These are phyloP conservation scores for Solanum hybrid DNA, from an alignment of 305 asterid genomes.

Conservation along the genomic window DNA sequence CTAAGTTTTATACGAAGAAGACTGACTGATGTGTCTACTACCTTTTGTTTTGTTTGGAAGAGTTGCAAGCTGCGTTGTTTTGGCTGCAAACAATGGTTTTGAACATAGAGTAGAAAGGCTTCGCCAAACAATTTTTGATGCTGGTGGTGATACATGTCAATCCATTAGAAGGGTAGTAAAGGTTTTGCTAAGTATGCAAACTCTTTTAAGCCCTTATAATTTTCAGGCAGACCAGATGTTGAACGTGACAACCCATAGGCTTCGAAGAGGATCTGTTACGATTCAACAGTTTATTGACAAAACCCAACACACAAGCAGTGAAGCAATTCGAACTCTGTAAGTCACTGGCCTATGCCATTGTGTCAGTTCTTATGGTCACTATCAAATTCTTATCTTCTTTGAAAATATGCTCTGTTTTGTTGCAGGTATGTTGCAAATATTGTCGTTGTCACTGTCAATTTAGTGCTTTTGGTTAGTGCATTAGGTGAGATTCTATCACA, in stretches of 20 bases:
- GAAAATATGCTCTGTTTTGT: neutral
- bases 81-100: constrained; percentile 25
- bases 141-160: constrained; percentile 23
- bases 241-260: constrained; percentile 24
- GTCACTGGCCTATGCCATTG: neutral
- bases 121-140: constrained; percentile 24
- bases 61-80: constrained; percentile 20
- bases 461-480: constrained; percentile 33
- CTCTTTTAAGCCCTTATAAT: constrained; percentile 27
- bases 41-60: constrained; percentile 16
- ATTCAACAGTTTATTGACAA: constrained; percentile 19
- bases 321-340: constrained; percentile 13
- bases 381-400: neutral
- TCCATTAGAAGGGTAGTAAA: constrained; percentile 27
- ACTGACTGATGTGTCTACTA: neutral
- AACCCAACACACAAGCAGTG: constrained; percentile 19
- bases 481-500: constrained; percentile 28
- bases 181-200: constrained; percentile 30
- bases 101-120: constrained; percentile 27
- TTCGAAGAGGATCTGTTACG: constrained; percentile 26
- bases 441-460: constrained; percentile 24
- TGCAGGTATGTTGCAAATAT: constrained; percentile 35
- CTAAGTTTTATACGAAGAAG: neutral
- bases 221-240: constrained; percentile 20
- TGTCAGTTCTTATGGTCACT: neutral